Percentiles rank a stretch among this genome's conserved stretches.
These are phyloP conservation scores for Phytopythium boreale DNA, from an alignment of 352 stramenopile species.

Conservation along the genomic window DNA sequence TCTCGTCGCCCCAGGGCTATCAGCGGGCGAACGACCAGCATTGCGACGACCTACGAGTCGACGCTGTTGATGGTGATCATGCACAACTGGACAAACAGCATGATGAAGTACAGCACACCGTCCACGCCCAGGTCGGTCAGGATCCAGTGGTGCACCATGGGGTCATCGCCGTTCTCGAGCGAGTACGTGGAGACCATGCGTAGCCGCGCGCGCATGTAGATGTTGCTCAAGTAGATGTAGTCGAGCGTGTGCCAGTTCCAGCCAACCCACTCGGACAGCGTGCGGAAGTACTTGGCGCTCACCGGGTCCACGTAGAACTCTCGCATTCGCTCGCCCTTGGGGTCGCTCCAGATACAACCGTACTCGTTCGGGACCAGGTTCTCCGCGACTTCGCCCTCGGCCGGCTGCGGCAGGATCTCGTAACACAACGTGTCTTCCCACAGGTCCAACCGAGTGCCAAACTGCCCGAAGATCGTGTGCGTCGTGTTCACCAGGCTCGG, in stretches of 20 bases:
- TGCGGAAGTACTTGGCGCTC: slow-evolving; percentile 18
- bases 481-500: slow-evolving; percentile 4
- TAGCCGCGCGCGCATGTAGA: slow-evolving; percentile 13
- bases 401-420: slow-evolving; percentile 10
- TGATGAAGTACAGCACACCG: slow-evolving; percentile 17
- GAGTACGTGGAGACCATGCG: slow-evolving; percentile 13
- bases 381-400: background rate
- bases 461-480: slow-evolving; percentile 8
- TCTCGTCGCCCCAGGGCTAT: background rate
- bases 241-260: slow-evolving; percentile 19
- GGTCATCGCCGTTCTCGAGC: slow-evolving; percentile 5
- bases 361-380: slow-evolving; percentile 11
- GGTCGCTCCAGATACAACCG: slow-evolving; percentile 16
- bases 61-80: slow-evolving; percentile 21
- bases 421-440: slow-evolving; percentile 21
- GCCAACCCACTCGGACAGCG: slow-evolving; percentile 14
- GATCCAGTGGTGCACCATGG: slow-evolving; percentile 10
- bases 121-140: slow-evolving; percentile 15
- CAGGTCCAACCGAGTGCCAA: slow-evolving; percentile 8
- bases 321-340: slow-evolving; percentile 6
- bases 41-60: slow-evolving; percentile 14
- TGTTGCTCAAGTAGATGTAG: slow-evolving; percentile 14
- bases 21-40: slow-evolving; percentile 18
- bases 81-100: slow-evolving; percentile 15
- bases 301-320: slow-evolving; percentile 9